Base-by-base conservation (phyloP, 495 filamentous ascomycete species). In the Trichoderma virens region DNA sequence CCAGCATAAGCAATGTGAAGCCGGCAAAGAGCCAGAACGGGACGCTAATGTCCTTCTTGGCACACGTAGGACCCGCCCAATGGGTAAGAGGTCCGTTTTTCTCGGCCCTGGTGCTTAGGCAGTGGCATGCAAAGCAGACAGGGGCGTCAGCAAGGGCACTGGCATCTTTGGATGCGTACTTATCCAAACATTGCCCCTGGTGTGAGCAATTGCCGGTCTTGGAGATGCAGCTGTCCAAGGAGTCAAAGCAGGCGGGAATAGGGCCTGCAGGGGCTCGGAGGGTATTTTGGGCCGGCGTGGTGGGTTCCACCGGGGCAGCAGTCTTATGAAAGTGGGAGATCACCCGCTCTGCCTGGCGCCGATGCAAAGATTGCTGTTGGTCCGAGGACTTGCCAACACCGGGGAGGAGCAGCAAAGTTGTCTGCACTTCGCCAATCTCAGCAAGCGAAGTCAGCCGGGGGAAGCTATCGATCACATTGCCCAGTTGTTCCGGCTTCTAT, bases 31-130 rank as follows among this genome's bases (percentile, higher is more conserved):
- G 75, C 83, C 92, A 96, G 74, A 98, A 98, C 41, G 86, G 86
- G 23, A 86, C 83, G 74, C 89, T 92, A 56, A 98, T 76, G 73
- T 98, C 93, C 70, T 86, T 86, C 83, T 97, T 98, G 75, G 96
- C 88, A 76, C 94, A 98, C 65, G 88, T 88, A 35, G 85, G 76
- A 14, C 94, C 94, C 60, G 87, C 93, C 90, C 91, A 98, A 65
- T 82, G 72, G 41, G 75, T 68, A 38, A 74, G 69, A 64, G 72
- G 69, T 51, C 59, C 79, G 13, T 71, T 70, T n/a, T 78, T 74
- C 9, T 77, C 65, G 7, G 81, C 71, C 23, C 51, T 27, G 1
- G 80, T 82, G 18, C 80, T 70, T 34, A 74, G 74, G 79, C 94
- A 98, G 62, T 70, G 72, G 79, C 94, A 98, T 35, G 79, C 77